Conservation (phyloP, 768 basidiomycete species). For the Mycena alexandri region DNA sequence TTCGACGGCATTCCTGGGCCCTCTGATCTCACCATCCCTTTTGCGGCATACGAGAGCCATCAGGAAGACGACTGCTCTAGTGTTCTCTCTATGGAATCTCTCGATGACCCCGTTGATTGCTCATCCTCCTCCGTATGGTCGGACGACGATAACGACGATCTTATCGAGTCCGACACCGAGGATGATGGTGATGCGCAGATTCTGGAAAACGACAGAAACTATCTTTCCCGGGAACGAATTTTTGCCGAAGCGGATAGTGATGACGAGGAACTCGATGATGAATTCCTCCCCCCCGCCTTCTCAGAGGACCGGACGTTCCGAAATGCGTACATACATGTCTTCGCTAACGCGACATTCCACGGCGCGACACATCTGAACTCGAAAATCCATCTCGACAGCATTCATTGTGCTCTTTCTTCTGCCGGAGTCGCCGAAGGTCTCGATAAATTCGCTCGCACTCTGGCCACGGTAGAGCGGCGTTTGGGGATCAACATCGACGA, state of each 20-base stretch:
- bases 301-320: background rate
- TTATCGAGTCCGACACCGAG: background rate
- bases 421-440: background rate
- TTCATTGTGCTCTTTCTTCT: background rate
- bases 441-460: background rate
- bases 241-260: background rate
- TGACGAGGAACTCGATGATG: background rate
- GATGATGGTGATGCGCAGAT: background rate
- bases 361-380: background rate
- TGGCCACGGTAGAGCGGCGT: background rate
- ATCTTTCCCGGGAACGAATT: background rate
- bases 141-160: background rate
- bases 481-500: background rate
- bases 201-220: background rate
- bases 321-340: background rate
- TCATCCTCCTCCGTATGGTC: background rate
- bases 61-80: no score
- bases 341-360: background rate
- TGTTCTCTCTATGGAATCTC: no score
- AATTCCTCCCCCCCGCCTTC: conserved; percentile 4
- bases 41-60: no score
- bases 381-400: background rate
- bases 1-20: no score
- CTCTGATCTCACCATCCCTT: no score
- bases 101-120: background rate